Evolutionary conservation across 2,329 filamentous ascomycete genomes (phyloP).

Genomic region (Microdochium trichocladiopsis): DNA sequence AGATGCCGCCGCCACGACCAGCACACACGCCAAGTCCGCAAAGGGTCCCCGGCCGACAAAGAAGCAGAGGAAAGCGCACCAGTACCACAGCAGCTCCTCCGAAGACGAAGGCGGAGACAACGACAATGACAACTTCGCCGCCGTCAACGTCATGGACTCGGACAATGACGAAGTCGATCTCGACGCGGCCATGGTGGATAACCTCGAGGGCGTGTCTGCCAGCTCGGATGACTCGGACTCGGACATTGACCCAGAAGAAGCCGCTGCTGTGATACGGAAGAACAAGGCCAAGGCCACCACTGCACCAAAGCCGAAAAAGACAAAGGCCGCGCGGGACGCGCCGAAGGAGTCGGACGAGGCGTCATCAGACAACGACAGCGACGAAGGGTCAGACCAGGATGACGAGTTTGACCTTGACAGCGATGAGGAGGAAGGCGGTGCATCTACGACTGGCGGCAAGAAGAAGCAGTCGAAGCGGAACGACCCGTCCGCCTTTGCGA

Average conservation of each 20-base stretch:
- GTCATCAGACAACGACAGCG: constrained; percentile 17
- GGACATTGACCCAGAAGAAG: constrained; percentile 25
- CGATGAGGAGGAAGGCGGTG: constrained; percentile 20
- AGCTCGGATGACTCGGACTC: constrained; percentile 28
- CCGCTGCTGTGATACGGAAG: constrained; percentile 9
- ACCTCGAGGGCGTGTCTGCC: constrained; percentile 22
- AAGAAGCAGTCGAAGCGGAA: constrained; percentile 72
- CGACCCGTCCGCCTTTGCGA: constrained; percentile 86
- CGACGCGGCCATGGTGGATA: constrained; percentile 44
- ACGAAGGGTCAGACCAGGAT: constrained; percentile 31
- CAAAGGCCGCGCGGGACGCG: constrained; percentile 11
- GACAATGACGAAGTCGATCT: constrained; percentile 49
- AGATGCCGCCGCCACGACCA: not conserved
- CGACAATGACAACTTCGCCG: constrained; percentile 34
- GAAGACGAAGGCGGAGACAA: constrained; percentile 25
- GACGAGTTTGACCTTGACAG: constrained; percentile 29
- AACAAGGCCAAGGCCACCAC: constrained; percentile 19
- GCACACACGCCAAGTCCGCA: not conserved
- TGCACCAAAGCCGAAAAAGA: constrained; percentile 10
- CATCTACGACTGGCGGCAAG: constrained; percentile 17
- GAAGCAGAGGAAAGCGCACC: constrained; percentile 37
- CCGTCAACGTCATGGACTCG: constrained; percentile 48
- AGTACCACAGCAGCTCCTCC: constrained; percentile 47
- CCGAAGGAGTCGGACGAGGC: constrained; percentile 14
- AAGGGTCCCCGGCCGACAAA: constrained; percentile 36